Evolutionary conservation across 495 filamentous ascomycete species (phyloP).

Genomic region (Penicillium cosmopolitanum): DNA sequence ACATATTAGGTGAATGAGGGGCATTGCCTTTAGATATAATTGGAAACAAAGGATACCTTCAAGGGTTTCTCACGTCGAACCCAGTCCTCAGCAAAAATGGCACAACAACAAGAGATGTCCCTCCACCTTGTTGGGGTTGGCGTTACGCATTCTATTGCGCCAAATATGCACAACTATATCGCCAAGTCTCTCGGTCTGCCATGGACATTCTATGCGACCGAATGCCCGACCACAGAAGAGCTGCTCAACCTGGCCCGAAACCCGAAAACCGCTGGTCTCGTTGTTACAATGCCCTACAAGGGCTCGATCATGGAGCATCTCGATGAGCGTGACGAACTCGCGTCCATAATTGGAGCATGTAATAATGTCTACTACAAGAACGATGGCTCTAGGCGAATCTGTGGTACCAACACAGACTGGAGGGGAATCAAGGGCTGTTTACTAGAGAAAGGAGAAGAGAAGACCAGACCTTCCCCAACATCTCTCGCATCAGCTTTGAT

Average conservation of each 20-base stretch:
- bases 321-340: conserved; percentile 62
- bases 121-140: conserved; percentile 47
- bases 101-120: conserved; percentile 11
- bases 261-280: conserved; percentile 54
- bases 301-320: conserved; percentile 62
- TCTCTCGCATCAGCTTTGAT: conserved; percentile 47
- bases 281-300: conserved; percentile 74
- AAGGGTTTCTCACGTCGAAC: too few relatives aligned
- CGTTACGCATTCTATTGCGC: conserved; percentile 48
- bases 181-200: conserved; percentile 38
- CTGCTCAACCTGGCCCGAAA: conserved; percentile 35
- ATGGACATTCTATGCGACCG: conserved; percentile 42
- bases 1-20: background rate
- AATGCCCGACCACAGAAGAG: conserved; percentile 40
- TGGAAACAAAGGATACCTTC: too few relatives aligned
- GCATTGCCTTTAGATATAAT: background rate
- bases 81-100: background rate
- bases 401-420: conserved; percentile 74
- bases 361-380: conserved; percentile 67
- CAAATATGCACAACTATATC: conserved; percentile 48
- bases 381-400: conserved; percentile 38
- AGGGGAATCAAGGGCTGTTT: conserved; percentile 64
- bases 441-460: conserved; percentile 38
- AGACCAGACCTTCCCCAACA: conserved; percentile 30
- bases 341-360: conserved; percentile 60